Percentiles rank a stretch among this genome's conserved stretches.
These are phyloP conservation scores for Eragrostis nindensis DNA, from an alignment of 176 grass and related monocot species.

Conservation along the genomic window DNA sequence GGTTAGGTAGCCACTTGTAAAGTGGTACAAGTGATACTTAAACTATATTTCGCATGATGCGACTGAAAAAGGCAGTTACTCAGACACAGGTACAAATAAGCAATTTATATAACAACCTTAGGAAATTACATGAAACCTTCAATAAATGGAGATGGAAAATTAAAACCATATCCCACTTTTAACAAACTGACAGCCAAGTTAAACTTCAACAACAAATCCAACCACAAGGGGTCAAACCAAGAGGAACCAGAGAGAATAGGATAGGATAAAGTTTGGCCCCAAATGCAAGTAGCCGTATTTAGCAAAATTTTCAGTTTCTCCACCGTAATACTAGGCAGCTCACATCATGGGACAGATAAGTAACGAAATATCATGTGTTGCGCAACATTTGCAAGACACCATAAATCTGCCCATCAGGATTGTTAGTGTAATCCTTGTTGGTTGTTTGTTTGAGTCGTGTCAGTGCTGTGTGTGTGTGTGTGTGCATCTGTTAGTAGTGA, in stretches of 20 bases:
- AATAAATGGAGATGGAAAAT: not conserved
- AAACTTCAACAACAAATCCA: too few relatives aligned
- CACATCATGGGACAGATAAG: not conserved
- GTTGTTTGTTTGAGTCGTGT: too few relatives aligned
- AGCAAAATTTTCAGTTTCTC: not conserved
- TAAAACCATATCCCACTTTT: conserved; percentile 6
- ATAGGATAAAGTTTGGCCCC: not conserved
- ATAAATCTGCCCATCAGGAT: too few relatives aligned
- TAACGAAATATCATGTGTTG: not conserved
- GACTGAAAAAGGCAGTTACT: not conserved
- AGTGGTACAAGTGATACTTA: not conserved
- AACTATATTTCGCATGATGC: not conserved
- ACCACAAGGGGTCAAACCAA: not conserved
- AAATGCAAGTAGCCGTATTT: not conserved
- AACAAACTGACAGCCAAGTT: not conserved
- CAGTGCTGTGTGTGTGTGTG: too few relatives aligned
- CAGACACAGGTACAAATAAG: not conserved
- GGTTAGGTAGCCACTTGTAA: not conserved
- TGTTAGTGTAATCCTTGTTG: too few relatives aligned
- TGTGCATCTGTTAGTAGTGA: too few relatives aligned
- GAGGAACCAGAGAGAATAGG: not conserved
- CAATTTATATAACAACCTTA: not conserved
- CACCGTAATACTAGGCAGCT: not conserved
- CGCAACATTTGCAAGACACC: not conserved
- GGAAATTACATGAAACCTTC: not conserved